Evolutionary conservation across 805 yeast genomes (phyloP).

Genomic region (Spathaspora sp.): DNA sequence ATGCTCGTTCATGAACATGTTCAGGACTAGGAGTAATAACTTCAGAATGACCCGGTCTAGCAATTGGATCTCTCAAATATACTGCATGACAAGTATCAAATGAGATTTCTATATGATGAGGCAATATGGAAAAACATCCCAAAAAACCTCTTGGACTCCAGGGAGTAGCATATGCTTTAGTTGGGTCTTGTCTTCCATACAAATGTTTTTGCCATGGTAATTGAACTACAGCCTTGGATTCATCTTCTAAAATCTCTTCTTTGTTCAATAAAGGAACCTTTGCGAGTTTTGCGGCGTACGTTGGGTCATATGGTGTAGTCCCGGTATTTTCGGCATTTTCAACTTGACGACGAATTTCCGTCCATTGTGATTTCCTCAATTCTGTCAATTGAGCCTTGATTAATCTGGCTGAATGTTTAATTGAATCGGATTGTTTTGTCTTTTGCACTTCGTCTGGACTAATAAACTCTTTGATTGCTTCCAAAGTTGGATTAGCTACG

Average conservation of each 20-base stretch:
- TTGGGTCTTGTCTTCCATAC: constrained; percentile 75
- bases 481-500: constrained; percentile 15
- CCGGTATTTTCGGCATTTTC: constrained; percentile 9
- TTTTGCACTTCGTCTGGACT: constrained; percentile 22
- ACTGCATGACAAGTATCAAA: constrained; percentile 93
- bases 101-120: constrained; percentile 87
- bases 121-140: constrained; percentile 88
- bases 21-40: constrained; percentile 86
- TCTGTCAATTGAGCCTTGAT: constrained; percentile 36
- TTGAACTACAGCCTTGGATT: constrained; percentile 43
- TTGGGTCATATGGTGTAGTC: neutral
- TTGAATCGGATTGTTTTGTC: constrained; percentile 27
- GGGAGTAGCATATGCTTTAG: constrained; percentile 88
- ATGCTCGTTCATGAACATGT: constrained; percentile 86
- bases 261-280: constrained; percentile 38
- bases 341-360: constrained; percentile 26
- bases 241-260: constrained; percentile 49
- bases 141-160: constrained; percentile 94
- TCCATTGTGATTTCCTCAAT: constrained; percentile 30
- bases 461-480: neutral
- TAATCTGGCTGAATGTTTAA: constrained; percentile 27
- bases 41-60: constrained; percentile 95
- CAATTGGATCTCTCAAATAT: constrained; percentile 95
- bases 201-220: constrained; percentile 80
- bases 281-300: constrained; percentile 20